Base-by-base conservation (phyloP, 2,329 filamentous ascomycete genomes). In the Cadophora sp. region DNA sequence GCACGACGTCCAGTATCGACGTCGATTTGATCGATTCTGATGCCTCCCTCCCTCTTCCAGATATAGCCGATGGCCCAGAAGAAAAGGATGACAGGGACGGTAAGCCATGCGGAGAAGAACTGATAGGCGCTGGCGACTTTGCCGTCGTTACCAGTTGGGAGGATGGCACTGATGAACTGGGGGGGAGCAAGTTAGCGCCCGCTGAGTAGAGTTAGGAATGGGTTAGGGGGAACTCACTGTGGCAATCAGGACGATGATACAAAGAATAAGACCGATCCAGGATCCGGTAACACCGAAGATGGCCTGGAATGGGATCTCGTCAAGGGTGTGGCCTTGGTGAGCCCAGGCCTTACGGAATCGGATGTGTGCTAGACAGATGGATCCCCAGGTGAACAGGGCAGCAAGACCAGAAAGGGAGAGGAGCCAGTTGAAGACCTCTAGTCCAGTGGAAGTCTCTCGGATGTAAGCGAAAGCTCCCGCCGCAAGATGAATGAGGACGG, bases 311-410 rank as follows among this genome's bases (percentile, higher is more conserved):
- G 82, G 81, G 60, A 85, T 81, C 73, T 81, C 78, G 47, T 79
- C 78, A 33, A 83, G 73, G 55, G 75, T 76, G 71, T 85, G 85
- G 62, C 87, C 88, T 73, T 89, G 85, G 14, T 81, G 76, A 71
- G 83, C 82, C 87, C 87, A 90, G 24, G 83, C 87, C 55, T 82
- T 76, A 66, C 87, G 85, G 83, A 90, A 90, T 60, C 88, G 86
- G 75, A 90, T 89, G 75, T 89, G 87, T 0, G 86, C 81, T 0
- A 88, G 76, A 76, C 87, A 89, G 74, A 89, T 88, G 68, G 83
- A 89, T 41, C 85, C 87, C 91, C 91, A 94, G 27, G 90, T 90
- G 78, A 93, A 91, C 75, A 94, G 86, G 68, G 87, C 89, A 1
- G 87, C 86, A 13, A 93, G 85, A 62, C 90, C 90, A 0, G 89